Conservation (phyloP, 352 stramenopile genomes). For the Globisporangium apiculatum region DNA sequence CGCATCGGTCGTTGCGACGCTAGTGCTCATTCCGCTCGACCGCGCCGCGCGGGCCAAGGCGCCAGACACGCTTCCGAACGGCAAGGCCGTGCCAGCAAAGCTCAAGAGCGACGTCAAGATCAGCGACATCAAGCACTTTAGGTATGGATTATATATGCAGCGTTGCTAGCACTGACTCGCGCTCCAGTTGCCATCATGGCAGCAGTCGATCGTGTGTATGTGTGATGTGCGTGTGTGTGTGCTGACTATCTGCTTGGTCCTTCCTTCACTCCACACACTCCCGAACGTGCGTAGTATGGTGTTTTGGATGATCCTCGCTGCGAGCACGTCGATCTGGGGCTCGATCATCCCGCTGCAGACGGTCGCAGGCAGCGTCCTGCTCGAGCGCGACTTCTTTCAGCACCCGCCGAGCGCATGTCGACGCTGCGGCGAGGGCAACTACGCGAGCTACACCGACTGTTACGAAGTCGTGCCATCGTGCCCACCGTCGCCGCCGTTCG, state of each 20-base stretch:
- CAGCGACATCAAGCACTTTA: constrained; percentile 37
- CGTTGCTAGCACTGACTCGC: too few relatives aligned
- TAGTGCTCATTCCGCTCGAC: constrained; percentile 57
- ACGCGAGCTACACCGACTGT: constrained; percentile 40
- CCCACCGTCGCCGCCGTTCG: constrained; percentile 25
- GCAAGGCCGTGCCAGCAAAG: constrained; percentile 6
- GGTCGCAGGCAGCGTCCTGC: constrained; percentile 62
- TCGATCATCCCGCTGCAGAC: constrained; percentile 84
- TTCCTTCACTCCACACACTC: not conserved
- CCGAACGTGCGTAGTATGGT: constrained; percentile 11
- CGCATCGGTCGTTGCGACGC: constrained; percentile 30
- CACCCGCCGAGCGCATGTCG: constrained; percentile 19
- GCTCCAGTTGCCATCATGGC: too few relatives aligned
- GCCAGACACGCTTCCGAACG: constrained; percentile 30
- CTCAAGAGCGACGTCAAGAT: constrained; percentile 18
- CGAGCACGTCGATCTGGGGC: constrained; percentile 72
- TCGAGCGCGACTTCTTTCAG: constrained; percentile 65
- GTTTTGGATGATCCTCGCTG: constrained; percentile 71
- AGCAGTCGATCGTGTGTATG: too few relatives aligned
- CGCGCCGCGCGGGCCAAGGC: constrained; percentile 10
- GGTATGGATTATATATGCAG: constrained; percentile 7
- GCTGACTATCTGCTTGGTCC: too few relatives aligned
- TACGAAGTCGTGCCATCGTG: constrained; percentile 27
- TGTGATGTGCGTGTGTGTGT: too few relatives aligned
- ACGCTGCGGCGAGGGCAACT: constrained; percentile 29